Base-by-base conservation (phyloP, 345 rosid species). In the Geranium rotundifolium region DNA sequence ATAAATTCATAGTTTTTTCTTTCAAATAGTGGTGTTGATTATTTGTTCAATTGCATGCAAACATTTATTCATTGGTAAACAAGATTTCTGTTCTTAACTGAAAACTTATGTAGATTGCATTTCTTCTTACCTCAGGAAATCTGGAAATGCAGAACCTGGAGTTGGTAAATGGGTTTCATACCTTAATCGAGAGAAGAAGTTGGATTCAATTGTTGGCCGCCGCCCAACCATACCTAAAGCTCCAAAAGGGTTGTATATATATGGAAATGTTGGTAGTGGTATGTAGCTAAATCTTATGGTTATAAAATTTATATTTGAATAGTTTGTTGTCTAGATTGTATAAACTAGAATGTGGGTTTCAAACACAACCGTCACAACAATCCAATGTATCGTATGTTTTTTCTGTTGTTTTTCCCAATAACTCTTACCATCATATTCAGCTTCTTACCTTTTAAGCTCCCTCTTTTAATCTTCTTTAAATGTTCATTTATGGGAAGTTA, bases 111-210 rank as follows among this genome's bases (percentile, higher is more conserved):
- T 16, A 30, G 13, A 60, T 39, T 17, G 16, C 50, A 63, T 63
- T 56, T 63, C 29, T 29, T 1, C 55, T 23, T 59, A 12, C 41
- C 19, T 59, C 74, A 89, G 95, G 82, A 78, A 71, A 61, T 74
- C 76, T 68, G 72, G 70, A 70, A 79, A 75, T 68, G 69, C 86
- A 31, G 96, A 91, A 69, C 81, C 92, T 37, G 98, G 96, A 65
- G 98, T 87, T 56, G 98, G 98, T 52, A 89, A 84, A 78, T 91
- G 98, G 98, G 98, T 85, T 64, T 89, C 98, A 1, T 91, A 85
- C 72, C 87, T 91, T 19, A 91, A 89, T 68, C 81, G 98, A 67
- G 98, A 91, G 76, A 86, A 73, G 76, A 87, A 85, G 73, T 64
- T 91, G 76, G 89, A 91, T 58, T 85, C 92, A 1, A 64, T 81